phyloP scores from a whole-genome alignment of 78 protist species.

The Dictyostelium citrinum region DNA sequence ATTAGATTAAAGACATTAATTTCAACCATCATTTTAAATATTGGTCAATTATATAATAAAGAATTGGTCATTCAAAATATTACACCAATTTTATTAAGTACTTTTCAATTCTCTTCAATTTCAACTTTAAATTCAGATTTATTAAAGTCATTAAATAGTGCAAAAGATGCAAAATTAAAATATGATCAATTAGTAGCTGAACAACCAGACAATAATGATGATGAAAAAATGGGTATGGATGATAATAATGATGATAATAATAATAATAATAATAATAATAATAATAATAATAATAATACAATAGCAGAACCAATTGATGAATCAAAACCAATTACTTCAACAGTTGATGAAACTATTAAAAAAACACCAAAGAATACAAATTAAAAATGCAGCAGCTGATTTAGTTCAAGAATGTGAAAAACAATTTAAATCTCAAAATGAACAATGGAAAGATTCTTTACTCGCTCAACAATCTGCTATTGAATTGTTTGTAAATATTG shows the following conservation, averaged over 20 bases:
- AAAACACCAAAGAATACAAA: neutral
- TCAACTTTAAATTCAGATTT: neutral
- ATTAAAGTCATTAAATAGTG: neutral
- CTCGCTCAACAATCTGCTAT: slow-evolving; percentile 43
- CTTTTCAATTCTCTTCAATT: neutral
- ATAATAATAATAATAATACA: neutral
- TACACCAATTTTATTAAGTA: slow-evolving; percentile 37
- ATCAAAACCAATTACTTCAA: neutral
- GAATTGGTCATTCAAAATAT: slow-evolving; percentile 37
- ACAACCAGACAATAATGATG: neutral
- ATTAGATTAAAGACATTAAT: slow-evolving; percentile 5
- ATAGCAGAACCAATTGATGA: neutral
- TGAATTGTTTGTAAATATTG: slow-evolving; percentile 57
- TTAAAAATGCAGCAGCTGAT: neutral
- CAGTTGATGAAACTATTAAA: neutral
- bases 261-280: neutral
- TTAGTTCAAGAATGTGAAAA: neutral
- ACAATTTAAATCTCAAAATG: neutral
- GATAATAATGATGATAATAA: neutral
- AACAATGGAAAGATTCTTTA: slow-evolving; percentile 47
- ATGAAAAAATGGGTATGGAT: neutral
- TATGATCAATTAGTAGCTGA: slow-evolving; percentile 4
- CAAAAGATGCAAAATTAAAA: neutral
- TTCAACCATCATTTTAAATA: slow-evolving; percentile 22
- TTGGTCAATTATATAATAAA: slow-evolving; percentile 37